Conservation (phyloP, 805 yeast species). For the Saccharomycopsis fibuligera region DNA sequence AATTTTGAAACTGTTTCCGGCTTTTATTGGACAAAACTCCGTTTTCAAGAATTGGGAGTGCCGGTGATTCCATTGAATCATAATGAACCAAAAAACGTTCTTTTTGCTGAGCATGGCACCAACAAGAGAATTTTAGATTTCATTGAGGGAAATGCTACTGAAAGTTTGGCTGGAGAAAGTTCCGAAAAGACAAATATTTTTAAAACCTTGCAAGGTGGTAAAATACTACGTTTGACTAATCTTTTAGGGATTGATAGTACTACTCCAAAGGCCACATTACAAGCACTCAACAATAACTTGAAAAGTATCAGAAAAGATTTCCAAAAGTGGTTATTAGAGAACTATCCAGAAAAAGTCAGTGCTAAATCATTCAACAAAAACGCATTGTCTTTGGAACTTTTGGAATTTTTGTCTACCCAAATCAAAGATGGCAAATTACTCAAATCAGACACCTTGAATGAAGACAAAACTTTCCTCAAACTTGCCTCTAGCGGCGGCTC, state of each 20-base stretch:
- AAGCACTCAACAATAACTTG: conserved; percentile 34
- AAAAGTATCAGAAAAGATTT: conserved; percentile 46
- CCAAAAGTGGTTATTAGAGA: conserved; percentile 45
- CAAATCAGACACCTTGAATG: conserved; percentile 1
- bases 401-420: conserved; percentile 34
- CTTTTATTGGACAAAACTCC: conserved; percentile 49
- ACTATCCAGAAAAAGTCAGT: conserved; percentile 38
- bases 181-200: background rate
- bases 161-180: too few species aligned
- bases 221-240: conserved; percentile 12
- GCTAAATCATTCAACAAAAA: conserved; percentile 27
- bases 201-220: background rate
- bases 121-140: too few species aligned
- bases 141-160: background rate
- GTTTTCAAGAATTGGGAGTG: conserved; percentile 64
- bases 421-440: conserved; percentile 4
- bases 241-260: conserved; percentile 24
- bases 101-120: conserved; percentile 2
- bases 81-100: background rate
- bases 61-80: conserved; percentile 34
- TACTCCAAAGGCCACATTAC: conserved; percentile 27
- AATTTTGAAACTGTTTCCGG: conserved; percentile 63
- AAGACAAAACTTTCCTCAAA: conserved; percentile 2
- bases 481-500: background rate
- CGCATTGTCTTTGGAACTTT: conserved; percentile 33